These are phyloP conservation scores for Trichoderma koningiopsis DNA, from an alignment of 2,329 filamentous ascomycete species.

Conservation along the genomic window DNA sequence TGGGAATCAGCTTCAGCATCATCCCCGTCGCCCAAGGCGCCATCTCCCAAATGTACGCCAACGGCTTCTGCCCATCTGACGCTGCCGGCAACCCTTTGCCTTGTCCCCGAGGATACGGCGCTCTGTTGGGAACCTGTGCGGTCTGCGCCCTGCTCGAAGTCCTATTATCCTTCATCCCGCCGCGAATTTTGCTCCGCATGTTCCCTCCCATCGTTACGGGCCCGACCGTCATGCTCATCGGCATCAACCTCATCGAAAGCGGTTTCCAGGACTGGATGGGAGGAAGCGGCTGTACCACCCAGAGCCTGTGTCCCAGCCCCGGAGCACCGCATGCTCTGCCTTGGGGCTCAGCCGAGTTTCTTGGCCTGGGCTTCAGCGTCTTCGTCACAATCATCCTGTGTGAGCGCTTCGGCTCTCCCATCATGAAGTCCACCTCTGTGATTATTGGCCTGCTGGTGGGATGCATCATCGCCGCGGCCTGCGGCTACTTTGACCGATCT, in stretches of 20 bases:
- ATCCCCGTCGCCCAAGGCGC: conserved; percentile 59
- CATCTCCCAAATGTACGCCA: conserved; percentile 75
- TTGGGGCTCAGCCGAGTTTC: conserved; percentile 78
- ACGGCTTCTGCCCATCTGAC: conserved; percentile 65
- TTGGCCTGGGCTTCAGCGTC: conserved; percentile 77
- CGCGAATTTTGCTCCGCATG: conserved; percentile 67
- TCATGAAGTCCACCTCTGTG: conserved; percentile 81
- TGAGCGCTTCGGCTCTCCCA: conserved; percentile 78
- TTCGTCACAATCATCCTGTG: conserved; percentile 79
- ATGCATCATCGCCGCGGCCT: conserved; percentile 76
- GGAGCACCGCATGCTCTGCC: conserved; percentile 69
- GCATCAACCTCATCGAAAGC: conserved; percentile 69
- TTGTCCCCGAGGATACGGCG: conserved; percentile 75
- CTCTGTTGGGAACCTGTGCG: conserved; percentile 68
- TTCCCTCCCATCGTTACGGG: conserved; percentile 81
- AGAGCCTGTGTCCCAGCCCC: conserved; percentile 64
- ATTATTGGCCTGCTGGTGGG: conserved; percentile 73
- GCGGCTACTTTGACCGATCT: conserved; percentile 75
- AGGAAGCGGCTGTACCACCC: conserved; percentile 64
- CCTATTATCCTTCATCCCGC: conserved; percentile 72
- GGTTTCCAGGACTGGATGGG: conserved; percentile 80
- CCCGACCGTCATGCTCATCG: conserved; percentile 70
- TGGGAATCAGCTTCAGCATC: conserved; percentile 55
- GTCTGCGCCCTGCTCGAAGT: conserved; percentile 71
- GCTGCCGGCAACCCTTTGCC: conserved; percentile 67